phyloP scores from a whole-genome alignment of 2,329 filamentous ascomycete genomes.

The Cercospora berteroae region DNA sequence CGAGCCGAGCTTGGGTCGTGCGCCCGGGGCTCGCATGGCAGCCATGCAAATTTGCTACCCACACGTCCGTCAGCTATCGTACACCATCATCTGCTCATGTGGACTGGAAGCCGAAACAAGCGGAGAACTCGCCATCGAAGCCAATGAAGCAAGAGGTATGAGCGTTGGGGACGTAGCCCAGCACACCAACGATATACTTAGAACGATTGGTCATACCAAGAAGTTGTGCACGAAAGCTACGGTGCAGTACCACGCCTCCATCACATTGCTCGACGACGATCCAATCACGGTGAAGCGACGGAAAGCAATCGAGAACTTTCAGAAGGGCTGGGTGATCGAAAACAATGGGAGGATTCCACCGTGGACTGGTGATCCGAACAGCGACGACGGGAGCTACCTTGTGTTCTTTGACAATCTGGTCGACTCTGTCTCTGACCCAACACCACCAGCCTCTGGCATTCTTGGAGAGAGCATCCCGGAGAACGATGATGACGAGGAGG shows the following conservation, averaged over 20 bases:
- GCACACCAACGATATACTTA: neutral
- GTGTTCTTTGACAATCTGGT: neutral
- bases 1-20: neutral
- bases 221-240: neutral
- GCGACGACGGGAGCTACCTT: neutral
- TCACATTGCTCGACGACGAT: neutral
- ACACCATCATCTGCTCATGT: neutral
- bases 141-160: neutral
- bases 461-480: neutral
- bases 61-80: neutral
- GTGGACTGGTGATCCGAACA: neutral
- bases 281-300: neutral
- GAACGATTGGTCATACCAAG: neutral
- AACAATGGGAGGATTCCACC: neutral
- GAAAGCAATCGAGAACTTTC: neutral
- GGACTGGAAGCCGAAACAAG: neutral
- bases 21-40: neutral
- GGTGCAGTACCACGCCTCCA: neutral
- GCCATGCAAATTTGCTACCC: neutral
- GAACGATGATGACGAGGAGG: neutral
- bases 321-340: neutral
- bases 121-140: neutral
- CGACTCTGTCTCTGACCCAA: neutral
- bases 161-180: neutral
- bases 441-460: neutral